Percentiles rank a stretch among this genome's conserved stretches.
phyloP scores from a whole-genome alignment of 306 rosid genomes.

The Lathyrus oleraceus region DNA sequence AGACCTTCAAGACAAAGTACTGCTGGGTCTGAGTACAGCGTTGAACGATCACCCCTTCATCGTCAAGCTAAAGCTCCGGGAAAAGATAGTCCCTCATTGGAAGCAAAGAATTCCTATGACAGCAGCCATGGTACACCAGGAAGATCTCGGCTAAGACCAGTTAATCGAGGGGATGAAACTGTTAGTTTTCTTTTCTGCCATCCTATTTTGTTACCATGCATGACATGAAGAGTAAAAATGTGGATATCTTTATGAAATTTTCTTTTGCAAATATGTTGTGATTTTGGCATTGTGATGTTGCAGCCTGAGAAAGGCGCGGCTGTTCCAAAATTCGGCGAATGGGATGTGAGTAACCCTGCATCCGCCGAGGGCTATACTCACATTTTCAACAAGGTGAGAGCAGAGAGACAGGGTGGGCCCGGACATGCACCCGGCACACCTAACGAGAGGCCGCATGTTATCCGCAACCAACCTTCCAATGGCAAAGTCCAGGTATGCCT shows the following conservation, averaged over 20 bases:
- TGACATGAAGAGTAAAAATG: slow-evolving; percentile 9
- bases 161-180: slow-evolving; percentile 59
- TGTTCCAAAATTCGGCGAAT: slow-evolving; percentile 94
- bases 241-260: slow-evolving; percentile 3
- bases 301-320: slow-evolving; percentile 92
- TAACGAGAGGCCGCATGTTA: slow-evolving; percentile 39
- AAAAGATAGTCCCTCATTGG: slow-evolving; percentile 64
- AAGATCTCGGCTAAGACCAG: slow-evolving; percentile 65
- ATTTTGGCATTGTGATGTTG: slow-evolving; percentile 31
- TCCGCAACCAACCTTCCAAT: slow-evolving; percentile 33
- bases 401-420: slow-evolving; percentile 61
- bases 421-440: slow-evolving; percentile 55
- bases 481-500: slow-evolving; percentile 55
- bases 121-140: slow-evolving; percentile 76
- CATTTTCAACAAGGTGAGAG: slow-evolving; percentile 76
- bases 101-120: slow-evolving; percentile 66
- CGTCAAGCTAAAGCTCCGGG: slow-evolving; percentile 66
- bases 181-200: slow-evolving; percentile 54
- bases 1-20: slow-evolving; percentile 54
- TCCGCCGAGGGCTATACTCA: slow-evolving; percentile 87
- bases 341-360: slow-evolving; percentile 83
- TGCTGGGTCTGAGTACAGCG: slow-evolving; percentile 66
- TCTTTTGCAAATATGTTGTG: slow-evolving; percentile 23
- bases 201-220: neutral
- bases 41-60: slow-evolving; percentile 88